A percentile compares a stretch with the other conserved stretches of the same genome.
These are phyloP conservation scores for Phaeotremella skinneri DNA, from an alignment of 768 basidiomycete species.

Conservation along the genomic window DNA sequence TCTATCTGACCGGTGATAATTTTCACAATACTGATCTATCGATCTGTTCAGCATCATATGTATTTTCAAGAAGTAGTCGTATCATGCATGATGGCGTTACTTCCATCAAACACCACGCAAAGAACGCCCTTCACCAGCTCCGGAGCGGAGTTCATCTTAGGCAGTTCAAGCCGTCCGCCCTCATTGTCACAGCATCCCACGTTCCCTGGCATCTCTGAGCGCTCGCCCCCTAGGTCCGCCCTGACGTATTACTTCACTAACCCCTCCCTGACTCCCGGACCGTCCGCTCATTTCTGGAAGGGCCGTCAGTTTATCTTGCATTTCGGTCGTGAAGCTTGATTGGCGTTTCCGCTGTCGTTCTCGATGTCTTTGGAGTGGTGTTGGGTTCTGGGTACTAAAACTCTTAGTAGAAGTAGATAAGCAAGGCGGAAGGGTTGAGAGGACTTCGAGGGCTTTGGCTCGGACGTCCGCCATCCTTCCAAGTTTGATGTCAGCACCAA, in stretches of 20 bases:
- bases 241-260: conserved; percentile 4
- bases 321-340: neutral
- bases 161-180: no score
- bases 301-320: neutral
- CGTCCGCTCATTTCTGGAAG: neutral
- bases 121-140: neutral
- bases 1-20: conserved; percentile 1
- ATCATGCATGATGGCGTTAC: neutral
- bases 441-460: conserved; percentile 33
- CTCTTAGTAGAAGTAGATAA: neutral
- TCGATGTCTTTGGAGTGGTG: neutral
- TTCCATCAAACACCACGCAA: no score
- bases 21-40: neutral
- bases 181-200: conserved; percentile 17
- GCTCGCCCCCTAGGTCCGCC: conserved; percentile 25
- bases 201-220: conserved; percentile 19
- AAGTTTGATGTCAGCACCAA: neutral
- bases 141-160: no score
- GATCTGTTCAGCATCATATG: conserved; percentile 43
- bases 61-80: conserved; percentile 47
- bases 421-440: conserved; percentile 18
- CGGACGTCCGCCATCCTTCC: conserved; percentile 39
- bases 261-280: conserved; percentile 7
- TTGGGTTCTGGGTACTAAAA: neutral
- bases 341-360: neutral